Conservation (phyloP, 768 basidiomycete genomes). For the Boletellus emodensis region DNA sequence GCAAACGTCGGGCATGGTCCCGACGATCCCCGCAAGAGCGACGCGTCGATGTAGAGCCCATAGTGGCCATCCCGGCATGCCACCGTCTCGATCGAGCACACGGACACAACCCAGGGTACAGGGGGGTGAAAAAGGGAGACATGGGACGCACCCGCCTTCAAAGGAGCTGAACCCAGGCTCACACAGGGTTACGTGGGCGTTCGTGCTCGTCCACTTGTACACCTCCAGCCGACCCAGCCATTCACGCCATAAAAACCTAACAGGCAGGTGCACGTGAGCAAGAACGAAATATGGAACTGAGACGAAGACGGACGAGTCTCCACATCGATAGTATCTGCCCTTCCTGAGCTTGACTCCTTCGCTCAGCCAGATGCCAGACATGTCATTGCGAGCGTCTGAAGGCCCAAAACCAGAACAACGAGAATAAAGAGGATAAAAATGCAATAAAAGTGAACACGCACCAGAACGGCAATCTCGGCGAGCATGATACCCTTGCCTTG, state of each 20-base stretch:
- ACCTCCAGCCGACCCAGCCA: slow-evolving; percentile 44
- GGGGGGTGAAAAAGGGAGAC: slow-evolving; percentile 23
- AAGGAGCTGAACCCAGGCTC: slow-evolving; percentile 79
- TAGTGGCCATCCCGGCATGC: no score
- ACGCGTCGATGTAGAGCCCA: no score
- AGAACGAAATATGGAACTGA: no score
- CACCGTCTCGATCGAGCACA: no score
- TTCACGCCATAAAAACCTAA: slow-evolving; percentile 74
- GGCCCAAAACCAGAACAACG: slow-evolving; percentile 42
- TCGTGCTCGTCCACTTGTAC: slow-evolving; percentile 83
- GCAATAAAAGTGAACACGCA: slow-evolving; percentile 28
- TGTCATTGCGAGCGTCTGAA: slow-evolving; percentile 53
- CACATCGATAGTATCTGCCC: slow-evolving; percentile 78
- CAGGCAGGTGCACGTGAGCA: background rate
- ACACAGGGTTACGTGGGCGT: slow-evolving; percentile 87
- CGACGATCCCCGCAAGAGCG: no score
- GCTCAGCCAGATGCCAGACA: slow-evolving; percentile 83
- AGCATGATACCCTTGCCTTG: slow-evolving; percentile 47
- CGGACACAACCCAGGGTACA: slow-evolving; percentile 21
- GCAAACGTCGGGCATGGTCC: no score
- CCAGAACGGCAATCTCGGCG: slow-evolving; percentile 57
- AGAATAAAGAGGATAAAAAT: background rate
- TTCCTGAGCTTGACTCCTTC: slow-evolving; percentile 58
- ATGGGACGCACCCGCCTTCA: slow-evolving; percentile 79
- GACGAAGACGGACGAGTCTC: slow-evolving; percentile 62